Percentiles rank a stretch among this genome's conserved stretches.
These are phyloP conservation scores for Erigeron philadelphicus DNA, from an alignment of 140 eudicot species.

Conservation along the genomic window DNA sequence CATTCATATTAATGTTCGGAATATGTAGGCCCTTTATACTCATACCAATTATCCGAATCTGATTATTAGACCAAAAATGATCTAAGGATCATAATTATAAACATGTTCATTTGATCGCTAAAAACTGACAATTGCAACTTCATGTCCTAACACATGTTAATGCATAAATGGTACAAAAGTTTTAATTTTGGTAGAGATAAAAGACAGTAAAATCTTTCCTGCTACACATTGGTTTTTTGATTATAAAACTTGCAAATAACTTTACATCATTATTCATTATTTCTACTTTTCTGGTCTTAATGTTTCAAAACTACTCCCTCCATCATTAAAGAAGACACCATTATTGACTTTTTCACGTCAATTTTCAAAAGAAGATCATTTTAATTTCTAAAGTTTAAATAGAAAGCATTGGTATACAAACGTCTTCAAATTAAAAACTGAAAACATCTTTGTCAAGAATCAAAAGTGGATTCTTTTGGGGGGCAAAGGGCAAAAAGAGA, in stretches of 20 bases:
- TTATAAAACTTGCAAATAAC: constrained; percentile 15
- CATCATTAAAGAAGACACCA: constrained; percentile 24
- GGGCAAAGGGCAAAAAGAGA: constrained; percentile 22
- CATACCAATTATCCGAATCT: background rate
- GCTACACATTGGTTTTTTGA: background rate
- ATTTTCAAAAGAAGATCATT: constrained; percentile 28
- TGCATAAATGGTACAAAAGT: background rate
- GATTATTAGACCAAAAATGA: background rate
- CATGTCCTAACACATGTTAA: background rate
- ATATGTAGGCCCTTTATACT: background rate
- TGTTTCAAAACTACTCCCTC: constrained; percentile 14
- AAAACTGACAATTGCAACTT: background rate
- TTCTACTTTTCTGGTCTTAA: constrained; percentile 3
- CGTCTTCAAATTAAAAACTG: constrained; percentile 20
- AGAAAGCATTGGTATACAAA: constrained; percentile 23
- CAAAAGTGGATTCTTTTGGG: constrained; percentile 23
- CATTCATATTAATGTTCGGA: too few species aligned
- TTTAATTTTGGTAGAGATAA: background rate
- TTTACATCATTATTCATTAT: background rate
- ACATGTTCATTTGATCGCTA: background rate
- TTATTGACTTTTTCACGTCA: constrained; percentile 20
- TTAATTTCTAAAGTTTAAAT: constrained; percentile 20
- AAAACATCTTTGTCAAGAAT: constrained; percentile 30
- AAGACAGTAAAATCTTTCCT: constrained; percentile 1
- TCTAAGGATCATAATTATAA: background rate